A percentile compares a stretch with the other conserved stretches of the same genome.
These are phyloP conservation scores for Hypoxylon cercidicola DNA, from an alignment of 495 filamentous ascomycete genomes.

Conservation along the genomic window DNA sequence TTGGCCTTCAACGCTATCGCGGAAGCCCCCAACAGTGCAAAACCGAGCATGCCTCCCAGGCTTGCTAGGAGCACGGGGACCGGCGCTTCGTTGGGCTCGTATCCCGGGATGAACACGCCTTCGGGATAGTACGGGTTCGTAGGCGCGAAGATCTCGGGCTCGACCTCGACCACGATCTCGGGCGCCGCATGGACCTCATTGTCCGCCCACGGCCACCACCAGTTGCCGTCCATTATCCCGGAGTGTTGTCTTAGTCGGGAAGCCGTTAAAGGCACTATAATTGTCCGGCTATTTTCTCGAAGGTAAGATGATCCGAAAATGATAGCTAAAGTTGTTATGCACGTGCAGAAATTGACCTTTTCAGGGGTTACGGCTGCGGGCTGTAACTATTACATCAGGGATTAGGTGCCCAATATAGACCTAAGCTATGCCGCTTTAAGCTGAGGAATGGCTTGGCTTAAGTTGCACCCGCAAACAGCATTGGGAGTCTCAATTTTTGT, in stretches of 20 bases:
- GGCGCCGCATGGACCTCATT: background rate
- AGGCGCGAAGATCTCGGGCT: slow-evolving; percentile 37
- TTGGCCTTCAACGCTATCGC: slow-evolving; percentile 52
- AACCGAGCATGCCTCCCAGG: slow-evolving; percentile 57
- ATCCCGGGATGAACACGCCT: slow-evolving; percentile 68
- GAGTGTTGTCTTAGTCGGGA: background rate
- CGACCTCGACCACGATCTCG: slow-evolving; percentile 7
- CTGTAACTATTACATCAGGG: background rate
- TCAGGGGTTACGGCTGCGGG: slow-evolving; percentile 9
- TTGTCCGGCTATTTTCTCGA: slow-evolving; percentile 9
- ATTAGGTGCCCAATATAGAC: too few relatives aligned
- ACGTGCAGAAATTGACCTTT: slow-evolving; percentile 5
- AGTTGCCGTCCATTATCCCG: slow-evolving; percentile 15
- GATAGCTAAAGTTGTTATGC: too few relatives aligned
- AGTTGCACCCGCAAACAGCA: too few relatives aligned
- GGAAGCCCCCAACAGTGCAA: slow-evolving; percentile 58
- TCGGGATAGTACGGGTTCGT: slow-evolving; percentile 78
- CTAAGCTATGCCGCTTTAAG: too few relatives aligned
- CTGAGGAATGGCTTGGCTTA: too few relatives aligned
- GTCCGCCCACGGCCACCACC: slow-evolving; percentile 22
- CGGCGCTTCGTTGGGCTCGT: slow-evolving; percentile 61
- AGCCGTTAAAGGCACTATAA: slow-evolving; percentile 15
- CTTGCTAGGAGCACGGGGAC: slow-evolving; percentile 59
- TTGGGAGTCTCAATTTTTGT: too few relatives aligned
- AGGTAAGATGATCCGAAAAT: slow-evolving; percentile 6